Base-by-base conservation (phyloP, 768 basidiomycete genomes). In the Serendipita sp. region DNA sequence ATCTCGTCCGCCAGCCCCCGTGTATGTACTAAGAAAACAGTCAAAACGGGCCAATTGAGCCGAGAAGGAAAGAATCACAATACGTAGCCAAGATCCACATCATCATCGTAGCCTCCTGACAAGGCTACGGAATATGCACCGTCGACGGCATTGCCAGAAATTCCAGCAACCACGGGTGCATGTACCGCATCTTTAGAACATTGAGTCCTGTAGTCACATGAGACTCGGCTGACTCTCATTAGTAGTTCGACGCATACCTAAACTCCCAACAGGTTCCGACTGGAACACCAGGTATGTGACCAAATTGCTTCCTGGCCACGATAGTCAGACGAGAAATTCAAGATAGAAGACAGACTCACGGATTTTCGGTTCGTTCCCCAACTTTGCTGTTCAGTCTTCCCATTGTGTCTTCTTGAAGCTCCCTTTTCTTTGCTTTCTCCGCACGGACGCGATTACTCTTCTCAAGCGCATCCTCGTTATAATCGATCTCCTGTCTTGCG, bases 51-150 rank as follows among this genome's bases (percentile, higher is more conserved):
- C 1, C 8, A 11, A 2, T 32, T 30, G 3, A 30, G 16, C 18
- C 35, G 63, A 37, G 48, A 60, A 41, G 38, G 38, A 41, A 41
- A 5, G 35, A 82, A 88, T 74, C 70, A 90, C 89, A 92, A 92
- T 11, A 80, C 86, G 67, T 90, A 86, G 64, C 89, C 89, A 15
- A 83, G 72, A 67, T 92, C 89, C 16, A 92, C 80, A 68, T 92
- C 90, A 64, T 92, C 90, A 37, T 88, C 86, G 65, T 92, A 92
- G 1, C 89, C 92, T 10, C 93, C 93, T 45, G 89, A 92, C 2
- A 95, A 80, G 2, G 88, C 92, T 13, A 96, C 81, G 47, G 89
- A 92, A 68, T 86, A 89, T 1, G 89, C 88, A 1, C 93, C 92
- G 1, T 68, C 68, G 3, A 85, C 67, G 0, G 75, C 75, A 2